Evolutionary conservation across 2,329 filamentous ascomycete species (phyloP), one percentile per base, ranked within the genome.

Genomic region (Ophiocordyceps camponoti-saundersi): DNA sequence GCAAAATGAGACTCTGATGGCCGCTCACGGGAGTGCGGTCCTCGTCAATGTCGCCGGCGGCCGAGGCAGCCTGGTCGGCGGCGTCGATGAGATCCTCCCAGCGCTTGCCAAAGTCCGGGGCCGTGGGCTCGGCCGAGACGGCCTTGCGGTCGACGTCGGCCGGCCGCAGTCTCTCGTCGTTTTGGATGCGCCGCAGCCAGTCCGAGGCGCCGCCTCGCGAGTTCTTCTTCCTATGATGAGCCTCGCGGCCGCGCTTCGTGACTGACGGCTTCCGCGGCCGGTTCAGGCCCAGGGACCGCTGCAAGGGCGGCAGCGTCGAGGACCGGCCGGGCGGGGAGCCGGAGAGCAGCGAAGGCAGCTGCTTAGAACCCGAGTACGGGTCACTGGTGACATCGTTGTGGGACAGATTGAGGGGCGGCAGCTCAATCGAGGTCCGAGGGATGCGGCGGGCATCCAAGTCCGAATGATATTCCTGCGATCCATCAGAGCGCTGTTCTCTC

Each of bases 31-130:
- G 85, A 61, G 86, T 93, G 60, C 90, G 77, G 63, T 95, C 89
- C 59, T 89, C 88, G 61, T 94, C 87, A 59, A 92, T 75, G 56
- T 82, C 90, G 66, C 94, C 89, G 3, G 87, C 93, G 26, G 89
- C 88, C 51, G 87, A 95, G 30, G 90, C 88, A 47, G 75, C 66
- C 47, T 68, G 65, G 50, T 67, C 65, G 36, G 85, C 90, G 46
- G 90, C 90, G 64, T 95, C 89, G 53, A 96, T 93, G 50, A 96
- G 72, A 63, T 96, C 90, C 64, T 95, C 87, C 92, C 90, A 96
- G 57, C 90, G 76, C 67, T 92, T 94, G 53, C 86, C 88, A 65
- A 85, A 84, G 49, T 84, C 82, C 20, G 77, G 79, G 32, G 32
- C 32, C 48, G 82, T 77, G 22, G 89, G 88, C 63, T 95, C 90